Conservation (phyloP, 208 protist species). For the Crithidia thermophila region DNA sequence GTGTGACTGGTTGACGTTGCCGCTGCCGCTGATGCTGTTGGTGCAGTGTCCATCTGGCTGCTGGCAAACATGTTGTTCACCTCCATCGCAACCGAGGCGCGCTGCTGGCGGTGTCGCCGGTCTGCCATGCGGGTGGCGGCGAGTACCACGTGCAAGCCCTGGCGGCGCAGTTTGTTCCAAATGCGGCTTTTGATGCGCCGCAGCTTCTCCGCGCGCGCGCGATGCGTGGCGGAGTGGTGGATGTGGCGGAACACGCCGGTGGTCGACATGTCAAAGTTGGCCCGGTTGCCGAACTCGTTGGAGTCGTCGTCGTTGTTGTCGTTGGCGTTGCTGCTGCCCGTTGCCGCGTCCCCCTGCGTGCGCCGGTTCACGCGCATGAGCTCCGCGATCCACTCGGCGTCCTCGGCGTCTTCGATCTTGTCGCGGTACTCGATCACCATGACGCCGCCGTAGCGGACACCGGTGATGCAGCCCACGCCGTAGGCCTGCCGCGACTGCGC, state of each 20-base stretch:
- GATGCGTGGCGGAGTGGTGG: constrained; percentile 9
- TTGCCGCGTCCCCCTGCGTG: not conserved
- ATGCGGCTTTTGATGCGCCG: constrained; percentile 37
- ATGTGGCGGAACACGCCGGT: not conserved
- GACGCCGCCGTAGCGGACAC: constrained; percentile 62
- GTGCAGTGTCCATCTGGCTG: constrained; percentile 7
- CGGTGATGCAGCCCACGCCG: constrained; percentile 63
- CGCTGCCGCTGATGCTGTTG: constrained; percentile 7
- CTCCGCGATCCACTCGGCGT: constrained; percentile 45
- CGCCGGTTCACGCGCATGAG: constrained; percentile 32
- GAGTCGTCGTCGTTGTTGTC: not conserved
- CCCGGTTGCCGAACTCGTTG: not conserved
- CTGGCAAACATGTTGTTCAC: constrained; percentile 5
- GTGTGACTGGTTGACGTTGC: constrained; percentile 5
- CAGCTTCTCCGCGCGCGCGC: constrained; percentile 34
- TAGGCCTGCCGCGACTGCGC: constrained; percentile 45
- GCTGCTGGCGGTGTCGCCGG: constrained; percentile 31
- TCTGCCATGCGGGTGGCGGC: constrained; percentile 42
- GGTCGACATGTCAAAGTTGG: constrained; percentile 8
- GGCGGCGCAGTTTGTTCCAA: constrained; percentile 29
- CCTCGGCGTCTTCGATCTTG: constrained; percentile 29
- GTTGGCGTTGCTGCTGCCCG: not conserved
- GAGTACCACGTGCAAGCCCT: constrained; percentile 44
- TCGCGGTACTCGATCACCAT: constrained; percentile 67
- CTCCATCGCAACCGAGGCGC: constrained; percentile 20